Evolutionary conservation across 1,284 basidiomycete species (phyloP).

Genomic region (Vanrija sp.): DNA sequence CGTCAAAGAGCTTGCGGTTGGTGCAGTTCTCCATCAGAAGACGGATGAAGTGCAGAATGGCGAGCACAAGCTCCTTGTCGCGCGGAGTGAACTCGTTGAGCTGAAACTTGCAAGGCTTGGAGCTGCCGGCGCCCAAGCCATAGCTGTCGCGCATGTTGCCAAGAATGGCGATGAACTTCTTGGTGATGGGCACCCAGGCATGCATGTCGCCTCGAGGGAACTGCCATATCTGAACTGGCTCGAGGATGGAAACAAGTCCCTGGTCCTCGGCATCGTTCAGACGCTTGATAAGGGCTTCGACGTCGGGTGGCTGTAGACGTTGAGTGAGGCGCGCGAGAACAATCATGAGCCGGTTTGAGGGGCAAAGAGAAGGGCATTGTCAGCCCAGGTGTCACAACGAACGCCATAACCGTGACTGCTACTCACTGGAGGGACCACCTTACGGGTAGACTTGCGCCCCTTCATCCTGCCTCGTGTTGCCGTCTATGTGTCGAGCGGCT

Average conservation of each 20-base stretch:
- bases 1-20: constrained; percentile 92
- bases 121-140: constrained; percentile 31
- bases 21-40: constrained; percentile 95
- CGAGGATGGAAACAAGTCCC: constrained; percentile 25
- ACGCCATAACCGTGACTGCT: neutral
- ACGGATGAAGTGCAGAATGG: constrained; percentile 82
- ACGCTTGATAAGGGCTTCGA: constrained; percentile 31
- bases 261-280: constrained; percentile 25
- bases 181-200: constrained; percentile 91
- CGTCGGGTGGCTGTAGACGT: constrained; percentile 27
- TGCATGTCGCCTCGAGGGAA: constrained; percentile 97
- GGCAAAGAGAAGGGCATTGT: neutral
- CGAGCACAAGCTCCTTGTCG: constrained; percentile 71
- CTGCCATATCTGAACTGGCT: constrained; percentile 59
- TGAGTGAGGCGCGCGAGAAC: neutral
- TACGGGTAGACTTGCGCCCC: constrained; percentile 38
- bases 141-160: constrained; percentile 79
- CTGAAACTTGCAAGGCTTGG: constrained; percentile 54
- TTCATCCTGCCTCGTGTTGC: constrained; percentile 25
- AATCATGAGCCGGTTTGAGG: neutral
- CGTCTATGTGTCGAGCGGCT: neutral
- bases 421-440: constrained; percentile 32
- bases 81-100: constrained; percentile 70
- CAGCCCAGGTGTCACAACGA: neutral
- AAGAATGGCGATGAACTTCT: constrained; percentile 88